Evolutionary conservation across 1,284 basidiomycete species (phyloP).

Genomic region (Cutaneotrichosporon mucoides): DNA sequence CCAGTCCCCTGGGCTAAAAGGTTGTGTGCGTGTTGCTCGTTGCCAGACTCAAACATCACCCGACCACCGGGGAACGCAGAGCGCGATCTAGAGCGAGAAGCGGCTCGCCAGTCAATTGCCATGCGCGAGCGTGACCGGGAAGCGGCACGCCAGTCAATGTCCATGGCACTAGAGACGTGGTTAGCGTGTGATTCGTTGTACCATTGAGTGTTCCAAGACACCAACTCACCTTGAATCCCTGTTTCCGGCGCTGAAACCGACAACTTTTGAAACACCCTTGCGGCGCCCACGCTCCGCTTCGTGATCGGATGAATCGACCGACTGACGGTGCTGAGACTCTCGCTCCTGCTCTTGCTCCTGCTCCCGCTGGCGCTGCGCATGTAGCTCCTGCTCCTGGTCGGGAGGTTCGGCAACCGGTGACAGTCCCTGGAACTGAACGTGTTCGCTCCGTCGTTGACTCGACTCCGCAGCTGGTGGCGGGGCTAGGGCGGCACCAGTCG

Average conservation of each 20-base stretch:
- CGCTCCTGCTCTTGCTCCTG: not conserved
- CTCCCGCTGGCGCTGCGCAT: no score
- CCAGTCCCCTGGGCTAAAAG: conserved; percentile 50
- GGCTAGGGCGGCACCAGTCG: no score
- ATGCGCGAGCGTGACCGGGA: conserved; percentile 88
- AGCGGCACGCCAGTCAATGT: conserved; percentile 93
- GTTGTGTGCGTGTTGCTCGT: conserved; percentile 49
- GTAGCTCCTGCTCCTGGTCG: no score
- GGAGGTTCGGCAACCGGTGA: conserved; percentile 2
- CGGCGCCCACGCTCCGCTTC: conserved; percentile 52
- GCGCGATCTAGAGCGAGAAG: conserved; percentile 50
- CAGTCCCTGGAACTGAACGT: not conserved
- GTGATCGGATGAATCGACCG: not conserved
- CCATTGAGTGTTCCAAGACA: no score
- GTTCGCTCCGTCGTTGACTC: not conserved
- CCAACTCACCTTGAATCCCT: conserved; percentile 22
- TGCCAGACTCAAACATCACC: conserved; percentile 43
- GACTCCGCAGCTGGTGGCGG: not conserved
- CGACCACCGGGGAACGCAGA: conserved; percentile 31
- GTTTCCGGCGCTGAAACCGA: conserved; percentile 48
- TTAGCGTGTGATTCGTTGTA: conserved; percentile 5
- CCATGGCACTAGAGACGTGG: conserved; percentile 47
- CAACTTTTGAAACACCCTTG: conserved; percentile 52
- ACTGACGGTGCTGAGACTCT: not conserved
- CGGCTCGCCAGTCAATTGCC: conserved; percentile 57